Evolutionary conservation across 169 alveolate species (phyloP), one percentile per base, ranked within the genome.

Genomic region (Plasmodium gaboni): DNA sequence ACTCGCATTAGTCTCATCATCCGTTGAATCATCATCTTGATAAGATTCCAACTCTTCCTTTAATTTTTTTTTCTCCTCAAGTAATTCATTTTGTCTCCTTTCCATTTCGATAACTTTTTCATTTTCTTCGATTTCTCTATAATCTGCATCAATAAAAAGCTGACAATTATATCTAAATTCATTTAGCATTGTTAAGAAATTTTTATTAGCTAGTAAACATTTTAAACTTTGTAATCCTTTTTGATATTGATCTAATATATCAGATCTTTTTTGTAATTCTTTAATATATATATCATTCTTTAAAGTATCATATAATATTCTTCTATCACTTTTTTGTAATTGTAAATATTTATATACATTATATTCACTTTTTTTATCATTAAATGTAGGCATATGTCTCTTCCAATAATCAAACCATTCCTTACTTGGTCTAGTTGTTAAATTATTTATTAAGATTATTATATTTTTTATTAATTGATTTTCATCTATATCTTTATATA

Each of bases 321-420:
- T 65, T 60, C 83, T 67, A 26, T 65, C 88, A 13, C 13, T 76
- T 38, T 76, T 76, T 57, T 76, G 69, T 46, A 76, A 63, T 26
- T 76, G 68, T 19, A 76, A 53, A 50, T 76, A 76, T 63, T 63
- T 76, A 28, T 76, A 76, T 5, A 76, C 88, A 64, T 76, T 76
- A 19, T 22, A 76, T 44, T 76, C 76, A 55, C 59, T 63, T 42
- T 69, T 76, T 38, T 76, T 76, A 26, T 76, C 65, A 26, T 65
- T 65, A 64, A 76, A 76, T 4, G 73, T 63, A 12, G 88, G 88
- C 88, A 76, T 76, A 10, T 76, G 88, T 42, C 61, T 76, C 8
- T 76, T 19, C 88, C 88, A 76, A 13, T 76, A 76, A 19, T 76
- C 76, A 55, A 76, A 76, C 88, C 88, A 76, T 19, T 76, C 88